Percentiles rank a stretch among this genome's conserved stretches.
Conservation (phyloP, 164 flowering plant genomes). For the Warburgia ugandensis region DNA sequence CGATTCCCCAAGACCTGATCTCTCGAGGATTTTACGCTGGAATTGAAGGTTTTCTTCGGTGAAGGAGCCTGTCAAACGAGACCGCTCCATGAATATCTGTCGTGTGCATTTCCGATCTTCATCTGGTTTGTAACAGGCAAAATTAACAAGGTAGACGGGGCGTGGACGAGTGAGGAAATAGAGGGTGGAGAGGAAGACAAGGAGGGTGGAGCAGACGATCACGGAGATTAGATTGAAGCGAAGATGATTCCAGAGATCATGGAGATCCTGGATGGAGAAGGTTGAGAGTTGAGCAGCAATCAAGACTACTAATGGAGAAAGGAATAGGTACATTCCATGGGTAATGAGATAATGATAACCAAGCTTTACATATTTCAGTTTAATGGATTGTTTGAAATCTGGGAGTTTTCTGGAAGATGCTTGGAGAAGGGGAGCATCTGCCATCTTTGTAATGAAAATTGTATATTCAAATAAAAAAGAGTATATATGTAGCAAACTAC, state of each 20-base stretch:
- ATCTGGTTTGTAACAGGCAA: conserved; percentile 71
- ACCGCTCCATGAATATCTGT: conserved; percentile 59
- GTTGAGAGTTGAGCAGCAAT: conserved; percentile 51
- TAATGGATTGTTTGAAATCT: conserved; percentile 52
- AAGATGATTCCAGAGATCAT: conserved; percentile 53
- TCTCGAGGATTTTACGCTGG: conserved; percentile 59
- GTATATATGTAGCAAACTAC: no score
- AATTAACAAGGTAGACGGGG: conserved; percentile 71
- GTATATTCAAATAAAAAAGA: no score
- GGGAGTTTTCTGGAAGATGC: conserved; percentile 38
- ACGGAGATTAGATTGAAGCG: conserved; percentile 55
- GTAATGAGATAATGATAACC: conserved; percentile 65
- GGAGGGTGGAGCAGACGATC: conserved; percentile 43
- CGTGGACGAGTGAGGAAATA: conserved; percentile 72
- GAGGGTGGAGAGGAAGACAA: conserved; percentile 59
- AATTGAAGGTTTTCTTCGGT: conserved; percentile 51
- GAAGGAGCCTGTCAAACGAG: conserved; percentile 35
- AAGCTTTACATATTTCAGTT: conserved; percentile 60
- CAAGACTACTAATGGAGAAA: conserved; percentile 39
- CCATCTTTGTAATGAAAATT: conserved; percentile 35
- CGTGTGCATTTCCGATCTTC: conserved; percentile 61
- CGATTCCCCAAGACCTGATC: conserved; percentile 72
- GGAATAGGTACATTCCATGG: conserved; percentile 55
- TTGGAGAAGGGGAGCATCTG: conserved; percentile 38
- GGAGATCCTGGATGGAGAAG: conserved; percentile 51